Conservation (phyloP, 2,329 filamentous ascomycete genomes). For the Colletotrichum lupini region DNA sequence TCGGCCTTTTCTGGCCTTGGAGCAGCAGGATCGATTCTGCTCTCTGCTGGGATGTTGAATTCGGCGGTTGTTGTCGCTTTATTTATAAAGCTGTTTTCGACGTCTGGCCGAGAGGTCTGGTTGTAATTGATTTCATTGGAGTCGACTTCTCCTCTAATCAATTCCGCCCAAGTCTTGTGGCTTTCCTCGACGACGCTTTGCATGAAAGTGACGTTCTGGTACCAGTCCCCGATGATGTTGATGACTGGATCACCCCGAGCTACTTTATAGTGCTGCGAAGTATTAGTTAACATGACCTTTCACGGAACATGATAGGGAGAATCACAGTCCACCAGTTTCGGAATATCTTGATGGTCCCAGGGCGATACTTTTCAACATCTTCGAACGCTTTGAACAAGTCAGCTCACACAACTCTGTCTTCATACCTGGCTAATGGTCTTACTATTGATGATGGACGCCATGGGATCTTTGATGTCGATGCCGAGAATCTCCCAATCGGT, state of each 20-base stretch:
- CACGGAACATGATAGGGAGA: background rate
- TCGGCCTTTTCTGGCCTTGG: slow-evolving; percentile 46
- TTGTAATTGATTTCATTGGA: slow-evolving; percentile 52
- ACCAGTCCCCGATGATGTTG: slow-evolving; percentile 49
- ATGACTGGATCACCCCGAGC: slow-evolving; percentile 48
- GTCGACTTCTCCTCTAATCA: slow-evolving; percentile 50
- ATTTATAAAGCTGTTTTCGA: slow-evolving; percentile 46
- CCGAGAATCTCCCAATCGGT: slow-evolving; percentile 54
- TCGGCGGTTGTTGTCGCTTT: slow-evolving; percentile 44
- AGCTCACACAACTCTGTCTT: background rate
- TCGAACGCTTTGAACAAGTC: slow-evolving; percentile 41
- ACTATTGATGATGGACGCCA: slow-evolving; percentile 49
- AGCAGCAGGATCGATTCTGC: slow-evolving; percentile 44
- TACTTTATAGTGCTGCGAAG: slow-evolving; percentile 52
- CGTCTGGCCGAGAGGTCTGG: slow-evolving; percentile 49
- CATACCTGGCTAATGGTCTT: slow-evolving; percentile 3
- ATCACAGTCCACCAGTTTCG: slow-evolving; percentile 53
- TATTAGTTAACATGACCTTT: background rate
- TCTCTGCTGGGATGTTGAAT: slow-evolving; percentile 45
- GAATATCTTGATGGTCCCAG: slow-evolving; percentile 47
- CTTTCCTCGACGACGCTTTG: slow-evolving; percentile 47
- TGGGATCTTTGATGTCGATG: slow-evolving; percentile 51
- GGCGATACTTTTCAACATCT: slow-evolving; percentile 52
- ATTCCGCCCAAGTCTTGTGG: slow-evolving; percentile 52
- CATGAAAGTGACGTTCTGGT: slow-evolving; percentile 48